phyloP scores from a whole-genome alignment of 2,329 filamentous ascomycete species.

The Zasmidium angulare region DNA sequence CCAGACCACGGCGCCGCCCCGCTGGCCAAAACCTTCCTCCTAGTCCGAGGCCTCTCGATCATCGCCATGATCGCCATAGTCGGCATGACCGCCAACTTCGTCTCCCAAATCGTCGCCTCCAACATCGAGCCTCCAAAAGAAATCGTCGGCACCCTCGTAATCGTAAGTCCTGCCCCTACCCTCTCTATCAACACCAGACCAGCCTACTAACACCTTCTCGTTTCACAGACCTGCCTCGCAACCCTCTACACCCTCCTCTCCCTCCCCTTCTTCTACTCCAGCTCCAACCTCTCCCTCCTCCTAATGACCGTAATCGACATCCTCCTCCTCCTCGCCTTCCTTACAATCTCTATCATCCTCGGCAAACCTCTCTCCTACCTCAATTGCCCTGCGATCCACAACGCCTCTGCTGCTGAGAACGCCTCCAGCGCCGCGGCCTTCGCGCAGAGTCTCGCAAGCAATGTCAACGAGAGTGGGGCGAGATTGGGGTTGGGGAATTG shows the following conservation, averaged over 20 bases:
- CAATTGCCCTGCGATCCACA: conserved; percentile 62
- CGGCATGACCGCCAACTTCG: conserved; percentile 79
- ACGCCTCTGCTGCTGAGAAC: conserved; percentile 46
- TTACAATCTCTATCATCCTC: conserved; percentile 73
- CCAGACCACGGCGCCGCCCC: conserved; percentile 64
- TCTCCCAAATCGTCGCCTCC: conserved; percentile 68
- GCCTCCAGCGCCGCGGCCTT: conserved; percentile 54
- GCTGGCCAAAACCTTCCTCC: conserved; percentile 74
- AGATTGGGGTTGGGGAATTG: conserved; percentile 53
- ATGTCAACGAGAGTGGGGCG: conserved; percentile 52
- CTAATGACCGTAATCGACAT: conserved; percentile 68
- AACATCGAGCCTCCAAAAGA: conserved; percentile 68
- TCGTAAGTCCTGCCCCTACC: conserved; percentile 61
- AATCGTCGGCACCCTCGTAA: conserved; percentile 73
- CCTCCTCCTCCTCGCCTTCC: conserved; percentile 71
- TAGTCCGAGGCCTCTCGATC: conserved; percentile 69
- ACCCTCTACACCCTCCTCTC: conserved; percentile 69
- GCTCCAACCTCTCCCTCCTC: conserved; percentile 73
- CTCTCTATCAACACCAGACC: not conserved
- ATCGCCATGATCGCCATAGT: conserved; percentile 73
- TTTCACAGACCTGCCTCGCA: conserved; percentile 68
- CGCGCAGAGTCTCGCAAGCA: conserved; percentile 52
- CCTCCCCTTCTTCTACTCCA: conserved; percentile 79
- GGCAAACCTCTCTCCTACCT: conserved; percentile 79
- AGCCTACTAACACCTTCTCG: not conserved